A percentile compares a stretch with the other conserved stretches of the same genome.
phyloP scores from a whole-genome alignment of 108 stramenopile genomes.

The Pelagomonas calceolata region DNA sequence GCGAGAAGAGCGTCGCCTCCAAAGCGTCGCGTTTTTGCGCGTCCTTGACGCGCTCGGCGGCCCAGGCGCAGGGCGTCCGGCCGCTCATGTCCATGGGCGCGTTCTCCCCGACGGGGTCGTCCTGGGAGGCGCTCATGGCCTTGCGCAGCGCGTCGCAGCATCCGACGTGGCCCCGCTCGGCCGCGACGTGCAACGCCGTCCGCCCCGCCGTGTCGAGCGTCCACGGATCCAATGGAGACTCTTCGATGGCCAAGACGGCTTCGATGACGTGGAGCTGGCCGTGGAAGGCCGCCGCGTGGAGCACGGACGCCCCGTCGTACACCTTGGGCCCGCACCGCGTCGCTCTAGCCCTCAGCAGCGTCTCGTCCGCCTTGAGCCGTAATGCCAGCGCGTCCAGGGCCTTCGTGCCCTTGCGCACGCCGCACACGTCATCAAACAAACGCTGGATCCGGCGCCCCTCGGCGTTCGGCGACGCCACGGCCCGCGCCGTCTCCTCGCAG shows the following conservation, averaged over 20 bases:
- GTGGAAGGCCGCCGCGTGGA: neutral
- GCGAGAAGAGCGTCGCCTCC: slow-evolving; percentile 41
- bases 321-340: neutral
- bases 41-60: slow-evolving; percentile 43
- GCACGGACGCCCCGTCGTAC: neutral
- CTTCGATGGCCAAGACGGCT: neutral
- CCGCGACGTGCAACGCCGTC: slow-evolving; percentile 71
- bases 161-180: slow-evolving; percentile 47
- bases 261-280: neutral
- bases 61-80: slow-evolving; percentile 53
- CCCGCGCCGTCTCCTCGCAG: neutral
- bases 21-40: slow-evolving; percentile 30
- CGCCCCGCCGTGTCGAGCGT: slow-evolving; percentile 46
- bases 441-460: neutral
- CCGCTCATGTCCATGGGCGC: slow-evolving; percentile 52
- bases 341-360: neutral
- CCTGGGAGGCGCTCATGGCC: slow-evolving; percentile 13
- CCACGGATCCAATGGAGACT: neutral
- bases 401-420: neutral
- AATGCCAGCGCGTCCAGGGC: neutral
- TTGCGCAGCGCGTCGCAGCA: slow-evolving; percentile 35
- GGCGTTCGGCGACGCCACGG: neutral
- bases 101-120: slow-evolving; percentile 12
- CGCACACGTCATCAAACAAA: neutral
- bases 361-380: neutral